phyloP scores from a whole-genome alignment of 2,329 filamentous ascomycete genomes.

The Ophiostoma himal-ulmi region DNA sequence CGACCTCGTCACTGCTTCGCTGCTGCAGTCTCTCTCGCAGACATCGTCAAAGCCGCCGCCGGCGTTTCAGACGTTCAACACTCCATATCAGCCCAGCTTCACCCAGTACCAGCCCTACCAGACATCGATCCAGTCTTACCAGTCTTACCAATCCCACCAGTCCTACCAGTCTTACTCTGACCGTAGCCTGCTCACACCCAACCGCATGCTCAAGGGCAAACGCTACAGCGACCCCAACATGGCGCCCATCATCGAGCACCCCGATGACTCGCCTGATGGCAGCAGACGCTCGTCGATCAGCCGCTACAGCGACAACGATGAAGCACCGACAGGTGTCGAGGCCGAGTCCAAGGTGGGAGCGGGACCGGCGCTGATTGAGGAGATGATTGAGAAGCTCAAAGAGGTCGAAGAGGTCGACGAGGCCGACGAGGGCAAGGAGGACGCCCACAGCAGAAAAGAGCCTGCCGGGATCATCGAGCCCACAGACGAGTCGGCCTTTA shows the following conservation, averaged over 20 bases:
- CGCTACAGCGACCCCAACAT: slow-evolving; percentile 23
- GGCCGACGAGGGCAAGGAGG: neutral
- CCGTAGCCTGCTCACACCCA: slow-evolving; percentile 9
- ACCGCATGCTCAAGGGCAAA: slow-evolving; percentile 20
- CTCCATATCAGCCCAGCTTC: neutral
- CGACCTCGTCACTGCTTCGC: slow-evolving; percentile 10
- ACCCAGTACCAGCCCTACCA: neutral
- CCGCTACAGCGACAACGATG: slow-evolving; percentile 5
- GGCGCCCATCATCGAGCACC: slow-evolving; percentile 24
- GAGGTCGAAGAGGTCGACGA: neutral
- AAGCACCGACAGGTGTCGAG: neutral
- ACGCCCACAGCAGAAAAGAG: neutral
- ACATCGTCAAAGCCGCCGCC: slow-evolving; percentile 18
- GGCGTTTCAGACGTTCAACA: neutral
- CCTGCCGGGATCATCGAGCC: neutral
- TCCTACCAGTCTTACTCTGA: neutral
- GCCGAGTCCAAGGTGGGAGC: neutral
- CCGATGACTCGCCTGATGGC: slow-evolving; percentile 17
- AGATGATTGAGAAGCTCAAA: neutral
- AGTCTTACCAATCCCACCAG: neutral
- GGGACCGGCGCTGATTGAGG: neutral
- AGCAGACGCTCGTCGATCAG: slow-evolving; percentile 15
- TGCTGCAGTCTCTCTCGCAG: slow-evolving; percentile 19
- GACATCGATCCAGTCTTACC: neutral
- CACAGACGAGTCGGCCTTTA: slow-evolving; percentile 6